Percentiles rank a stretch among this genome's conserved stretches.
These are phyloP conservation scores for Ananas comosus DNA, from an alignment of 176 grass and related monocot species.

Conservation along the genomic window DNA sequence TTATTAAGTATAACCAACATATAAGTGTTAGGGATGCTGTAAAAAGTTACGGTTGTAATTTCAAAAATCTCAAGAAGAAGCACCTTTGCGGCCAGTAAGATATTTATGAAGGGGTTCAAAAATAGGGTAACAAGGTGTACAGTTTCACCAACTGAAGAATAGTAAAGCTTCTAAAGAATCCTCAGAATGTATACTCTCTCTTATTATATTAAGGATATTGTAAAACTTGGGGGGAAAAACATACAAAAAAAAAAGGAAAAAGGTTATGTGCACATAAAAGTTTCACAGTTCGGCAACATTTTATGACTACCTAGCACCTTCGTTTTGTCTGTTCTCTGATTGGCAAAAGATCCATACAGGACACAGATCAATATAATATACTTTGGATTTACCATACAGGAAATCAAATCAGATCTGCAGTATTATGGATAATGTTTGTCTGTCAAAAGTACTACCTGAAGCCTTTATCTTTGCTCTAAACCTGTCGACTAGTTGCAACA, in stretches of 20 bases:
- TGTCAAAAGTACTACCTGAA: constrained; percentile 34
- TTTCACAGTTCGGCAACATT: not conserved
- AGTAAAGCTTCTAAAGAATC: no score
- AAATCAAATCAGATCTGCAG: not conserved
- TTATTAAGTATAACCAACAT: no score
- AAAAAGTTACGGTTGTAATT: no score
- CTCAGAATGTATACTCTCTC: no score
- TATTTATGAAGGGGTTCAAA: no score
- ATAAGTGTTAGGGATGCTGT: no score
- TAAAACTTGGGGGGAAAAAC: not conserved
- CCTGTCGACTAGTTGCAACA: constrained; percentile 76
- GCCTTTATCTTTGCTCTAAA: constrained; percentile 61
- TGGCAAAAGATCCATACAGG: not conserved
- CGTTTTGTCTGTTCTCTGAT: not conserved
- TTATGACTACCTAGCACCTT: not conserved
- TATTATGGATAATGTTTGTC: not conserved
- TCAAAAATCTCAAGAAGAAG: no score
- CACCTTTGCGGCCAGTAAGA: no score
- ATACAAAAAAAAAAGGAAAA: not conserved
- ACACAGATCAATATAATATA: not conserved
- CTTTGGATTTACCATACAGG: not conserved
- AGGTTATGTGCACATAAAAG: not conserved
- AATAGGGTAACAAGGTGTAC: no score
- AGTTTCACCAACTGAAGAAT: no score
- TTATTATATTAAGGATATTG: no score